phyloP scores from a whole-genome alignment of 2,329 filamentous ascomycete genomes.

The Botrytis deweyae region DNA sequence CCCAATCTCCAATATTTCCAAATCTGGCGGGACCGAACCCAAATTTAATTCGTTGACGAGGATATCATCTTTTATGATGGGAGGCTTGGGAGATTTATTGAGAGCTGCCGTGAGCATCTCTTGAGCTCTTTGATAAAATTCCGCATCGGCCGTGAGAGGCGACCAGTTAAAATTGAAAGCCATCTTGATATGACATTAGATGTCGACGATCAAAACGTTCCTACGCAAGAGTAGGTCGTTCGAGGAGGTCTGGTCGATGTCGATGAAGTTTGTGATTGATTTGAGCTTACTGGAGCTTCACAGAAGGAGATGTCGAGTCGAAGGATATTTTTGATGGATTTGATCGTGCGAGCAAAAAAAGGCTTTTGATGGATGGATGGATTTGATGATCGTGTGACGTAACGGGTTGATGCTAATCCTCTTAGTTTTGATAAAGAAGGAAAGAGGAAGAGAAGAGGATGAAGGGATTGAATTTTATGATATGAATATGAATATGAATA shows the following conservation, averaged over 20 bases:
- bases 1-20: slow-evolving; percentile 97
- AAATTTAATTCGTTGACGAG: slow-evolving; percentile 97
- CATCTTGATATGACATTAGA: slow-evolving; percentile 56
- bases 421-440: neutral
- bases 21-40: slow-evolving; percentile 86
- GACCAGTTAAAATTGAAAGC: slow-evolving; percentile 99
- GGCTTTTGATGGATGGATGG: neutral
- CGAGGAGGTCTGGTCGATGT: slow-evolving; percentile 30
- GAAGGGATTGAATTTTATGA: neutral
- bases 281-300: neutral
- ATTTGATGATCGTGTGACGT: slow-evolving; percentile 1
- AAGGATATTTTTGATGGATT: no score
- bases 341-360: slow-evolving; percentile 4
- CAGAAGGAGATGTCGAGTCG: slow-evolving; percentile 15
- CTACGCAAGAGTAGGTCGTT: neutral
- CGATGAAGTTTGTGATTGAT: slow-evolving; percentile 31
- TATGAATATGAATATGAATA: neutral
- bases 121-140: slow-evolving; percentile 84
- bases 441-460: neutral
- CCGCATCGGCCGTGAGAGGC: slow-evolving; percentile 91
- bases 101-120: slow-evolving; percentile 92
- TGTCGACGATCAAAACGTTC: neutral
- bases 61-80: slow-evolving; percentile 99
- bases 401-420: neutral
- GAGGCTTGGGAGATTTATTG: slow-evolving; percentile 97